Evolutionary conservation across 306 rosid genomes (phyloP), one percentile per base, ranked within the genome.

Genomic region (Prunus padus): DNA sequence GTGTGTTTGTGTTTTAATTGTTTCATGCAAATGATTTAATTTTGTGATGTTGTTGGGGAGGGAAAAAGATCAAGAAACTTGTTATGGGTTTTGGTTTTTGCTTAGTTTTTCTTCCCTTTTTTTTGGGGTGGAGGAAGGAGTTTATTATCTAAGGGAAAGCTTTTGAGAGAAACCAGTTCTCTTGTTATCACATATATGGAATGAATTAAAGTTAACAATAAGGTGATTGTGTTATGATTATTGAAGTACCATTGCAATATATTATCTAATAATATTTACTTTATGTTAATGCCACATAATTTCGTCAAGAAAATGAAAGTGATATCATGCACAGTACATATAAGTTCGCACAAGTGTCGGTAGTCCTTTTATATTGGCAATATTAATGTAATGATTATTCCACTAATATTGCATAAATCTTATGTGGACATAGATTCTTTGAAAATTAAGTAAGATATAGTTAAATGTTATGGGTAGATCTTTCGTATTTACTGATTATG

Each of bases 171-270:
- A 51, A 51, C 56, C 56, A 51, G 56, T 51, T n/a, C 56, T 4
- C 6, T 3, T 18, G 56, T 8, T 9, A 9, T 54, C 60, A 80
- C 23, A 23, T 22, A 57, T 4, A 23, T 23, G 31, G 69, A 42
- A 73, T 73, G 40, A 74, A 26, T 31, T 79, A 75, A 76, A 79
- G 70, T 61, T 49, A 47, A 76, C 19, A 18, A 72, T 37, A 37
- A 63, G 71, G 67, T 80, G 84, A 85, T 73, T 79, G 85, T 69
- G 85, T 79, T 80, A 79, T 84, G 80, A 81, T 83, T 46, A 79
- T 75, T 42, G 77, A 74, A 45, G 11, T 46, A 4, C 30, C 61
- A 44, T 20, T 26, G 63, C 8, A 31, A 54, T 68, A 59, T 67
- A 12, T 12, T 50, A 50, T 73, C 31, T 37, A 37, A 37, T 42